Evolutionary conservation across 208 protist genomes (phyloP), one percentile per base, ranked within the genome.

Genomic region (Trypanosoma avium): DNA sequence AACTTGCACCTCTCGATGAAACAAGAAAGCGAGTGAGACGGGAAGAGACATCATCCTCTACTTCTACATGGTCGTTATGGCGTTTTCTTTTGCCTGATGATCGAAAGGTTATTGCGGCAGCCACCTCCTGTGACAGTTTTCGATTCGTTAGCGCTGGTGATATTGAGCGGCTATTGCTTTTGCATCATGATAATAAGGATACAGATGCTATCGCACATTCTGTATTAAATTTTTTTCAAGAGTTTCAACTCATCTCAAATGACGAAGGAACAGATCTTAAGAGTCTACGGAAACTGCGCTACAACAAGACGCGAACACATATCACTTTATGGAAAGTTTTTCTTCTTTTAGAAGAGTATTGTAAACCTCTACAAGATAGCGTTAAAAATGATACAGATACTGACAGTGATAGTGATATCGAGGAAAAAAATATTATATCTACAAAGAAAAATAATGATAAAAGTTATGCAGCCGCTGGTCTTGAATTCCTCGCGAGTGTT

Each of bases 261-360:
- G 24, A 6, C 3, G 63, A 47, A 2, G 63, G 30, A 3, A 7
- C 10, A 42, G 12, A n/a, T 42, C 12, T 61, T 7, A 32, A 61
- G 10, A 22, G 43, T 29, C 9, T 69, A 8, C 52, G 50, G 12
- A 15, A 46, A 27, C 43, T 69, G 63, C 30, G 43, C 9, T 69
- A 55, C 36, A 38, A 27, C 46, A 48, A 42, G 6, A 22, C 33
- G 8, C 27, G 36, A 19, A 80, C 69, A 1, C 86, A 82, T 21
- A 45, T 92, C 2, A 65, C 57, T 15, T 42, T 86, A 27, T 92
- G 86, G 86, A 78, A 73, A 27, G 40, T 92, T 27, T 92, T 83
- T 52, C 76, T 66, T 22, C 73, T 82, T 0, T 61, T 92, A 62
- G 86, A 92, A 62, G 49, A 53, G 61, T 45, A 78, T 64, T 67